These are phyloP conservation scores for Blumeriella jaapii DNA, from an alignment of 2,329 filamentous ascomycete species.

Conservation along the genomic window DNA sequence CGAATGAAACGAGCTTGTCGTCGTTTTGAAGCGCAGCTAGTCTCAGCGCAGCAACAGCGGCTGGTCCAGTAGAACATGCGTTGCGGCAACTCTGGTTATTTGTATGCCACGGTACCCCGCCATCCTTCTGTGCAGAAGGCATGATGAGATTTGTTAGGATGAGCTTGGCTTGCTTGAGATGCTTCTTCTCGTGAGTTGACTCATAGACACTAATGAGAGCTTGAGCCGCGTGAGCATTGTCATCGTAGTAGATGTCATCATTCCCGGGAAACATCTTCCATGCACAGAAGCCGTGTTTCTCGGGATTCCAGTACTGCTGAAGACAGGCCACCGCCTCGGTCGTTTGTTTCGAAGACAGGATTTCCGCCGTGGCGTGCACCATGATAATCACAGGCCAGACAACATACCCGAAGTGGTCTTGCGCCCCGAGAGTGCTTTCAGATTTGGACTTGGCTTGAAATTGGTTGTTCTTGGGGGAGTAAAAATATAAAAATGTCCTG, in stretches of 20 bases:
- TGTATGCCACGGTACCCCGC: conserved; percentile 16
- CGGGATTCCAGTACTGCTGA: conserved; percentile 16
- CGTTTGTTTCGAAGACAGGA: conserved; percentile 5
- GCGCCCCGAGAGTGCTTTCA: conserved; percentile 2
- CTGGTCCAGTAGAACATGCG: conserved; percentile 14
- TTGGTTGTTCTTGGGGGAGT: conserved; percentile 3
- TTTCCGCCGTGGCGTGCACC: conserved; percentile 13
- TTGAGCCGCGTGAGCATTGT: conserved; percentile 16
- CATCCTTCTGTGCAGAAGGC: conserved; percentile 10
- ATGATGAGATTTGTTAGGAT: conserved; percentile 12
- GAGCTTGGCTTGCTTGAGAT: conserved; percentile 10
- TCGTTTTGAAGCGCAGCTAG: conserved; percentile 9
- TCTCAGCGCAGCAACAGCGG: conserved; percentile 15
- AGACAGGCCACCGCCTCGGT: conserved; percentile 4
- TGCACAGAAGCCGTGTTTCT: conserved; percentile 14
- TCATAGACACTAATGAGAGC: conserved; percentile 13
- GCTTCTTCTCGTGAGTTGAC: conserved; percentile 7
- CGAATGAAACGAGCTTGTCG: conserved; percentile 6
- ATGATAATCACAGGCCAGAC: conserved; percentile 18
- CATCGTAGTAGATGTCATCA: conserved; percentile 18
- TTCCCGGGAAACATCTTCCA: conserved; percentile 20
- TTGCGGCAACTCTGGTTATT: conserved; percentile 12
- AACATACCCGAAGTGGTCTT: conserved; percentile 12
- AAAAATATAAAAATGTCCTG: conserved; percentile 2
- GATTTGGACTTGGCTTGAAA: conserved; percentile 5